Percentiles rank a stretch among this genome's conserved stretches.
These are phyloP conservation scores for Spirogloea muscicola DNA, from an alignment of 139 green algal species.

Conservation along the genomic window DNA sequence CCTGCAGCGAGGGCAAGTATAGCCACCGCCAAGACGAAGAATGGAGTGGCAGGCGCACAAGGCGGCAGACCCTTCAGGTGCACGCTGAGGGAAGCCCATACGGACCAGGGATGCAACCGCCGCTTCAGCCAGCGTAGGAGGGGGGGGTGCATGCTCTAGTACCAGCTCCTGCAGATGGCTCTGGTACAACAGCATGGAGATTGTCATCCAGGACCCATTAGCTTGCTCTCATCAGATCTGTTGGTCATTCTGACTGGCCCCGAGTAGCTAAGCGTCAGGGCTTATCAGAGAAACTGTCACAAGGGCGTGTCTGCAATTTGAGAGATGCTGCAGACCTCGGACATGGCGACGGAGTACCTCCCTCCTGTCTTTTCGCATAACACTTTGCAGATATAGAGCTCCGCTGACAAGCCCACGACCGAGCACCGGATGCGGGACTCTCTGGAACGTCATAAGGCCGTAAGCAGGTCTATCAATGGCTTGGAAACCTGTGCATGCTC, in stretches of 20 bases:
- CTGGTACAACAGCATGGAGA: too few relatives aligned
- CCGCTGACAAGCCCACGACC: slow-evolving; percentile 68
- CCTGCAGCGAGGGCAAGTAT: slow-evolving; percentile 38
- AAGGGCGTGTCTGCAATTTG: too few relatives aligned
- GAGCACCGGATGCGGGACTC: slow-evolving; percentile 60
- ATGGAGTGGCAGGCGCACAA: slow-evolving; percentile 21
- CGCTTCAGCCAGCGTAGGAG: slow-evolving; percentile 21
- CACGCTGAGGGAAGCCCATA: slow-evolving; percentile 47
- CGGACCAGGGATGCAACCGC: slow-evolving; percentile 23
- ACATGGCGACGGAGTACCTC: slow-evolving; percentile 68
- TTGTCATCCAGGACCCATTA: too few relatives aligned
- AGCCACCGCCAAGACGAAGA: slow-evolving; percentile 16
- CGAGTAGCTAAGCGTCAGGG: too few relatives aligned
- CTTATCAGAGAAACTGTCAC: too few relatives aligned
- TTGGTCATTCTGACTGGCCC: too few relatives aligned
- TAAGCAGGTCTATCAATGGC: too few relatives aligned
- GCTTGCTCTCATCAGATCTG: too few relatives aligned
- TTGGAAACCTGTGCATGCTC: too few relatives aligned
- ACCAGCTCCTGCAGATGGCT: slow-evolving; percentile 47
- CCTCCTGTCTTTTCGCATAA: slow-evolving; percentile 72
- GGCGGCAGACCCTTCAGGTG: slow-evolving; percentile 3
- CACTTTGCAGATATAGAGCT: slow-evolving; percentile 73
- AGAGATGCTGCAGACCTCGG: too few relatives aligned
- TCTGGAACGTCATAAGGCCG: too few relatives aligned
- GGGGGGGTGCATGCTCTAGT: slow-evolving; percentile 43